phyloP scores from a whole-genome alignment of 257 asterid genomes.

The Apocynum venetum region DNA sequence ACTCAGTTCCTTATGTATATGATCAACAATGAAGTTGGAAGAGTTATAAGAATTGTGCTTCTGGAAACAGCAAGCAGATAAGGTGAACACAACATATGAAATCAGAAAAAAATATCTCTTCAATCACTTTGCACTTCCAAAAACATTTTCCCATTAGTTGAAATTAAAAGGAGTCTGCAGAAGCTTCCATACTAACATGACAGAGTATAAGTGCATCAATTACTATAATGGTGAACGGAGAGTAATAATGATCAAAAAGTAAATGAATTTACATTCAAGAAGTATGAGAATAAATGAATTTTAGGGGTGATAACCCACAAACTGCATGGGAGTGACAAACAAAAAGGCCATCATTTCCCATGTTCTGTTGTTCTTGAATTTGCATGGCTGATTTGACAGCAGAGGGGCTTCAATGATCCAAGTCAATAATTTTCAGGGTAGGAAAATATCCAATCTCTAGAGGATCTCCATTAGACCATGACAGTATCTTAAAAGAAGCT shows the following conservation, averaged over 20 bases:
- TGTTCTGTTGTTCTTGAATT: conserved; percentile 29
- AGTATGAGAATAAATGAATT: neutral
- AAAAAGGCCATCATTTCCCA: conserved; percentile 31
- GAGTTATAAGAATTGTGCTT: too few species aligned
- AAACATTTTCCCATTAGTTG: too few species aligned
- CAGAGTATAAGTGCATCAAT: too few species aligned
- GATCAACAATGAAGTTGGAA: neutral
- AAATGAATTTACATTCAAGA: neutral
- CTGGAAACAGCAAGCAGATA: too few species aligned
- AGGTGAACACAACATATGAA: too few species aligned
- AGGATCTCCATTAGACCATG: conserved; percentile 23
- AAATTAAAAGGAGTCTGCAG: too few species aligned
- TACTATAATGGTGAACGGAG: too few species aligned
- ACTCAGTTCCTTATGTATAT: neutral
- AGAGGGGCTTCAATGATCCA: conserved; percentile 24
- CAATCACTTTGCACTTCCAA: neutral
- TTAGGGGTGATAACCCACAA: neutral
- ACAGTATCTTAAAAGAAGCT: conserved; percentile 18
- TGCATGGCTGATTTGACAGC: conserved; percentile 25
- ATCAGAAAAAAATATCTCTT: too few species aligned
- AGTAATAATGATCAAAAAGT: too few species aligned
- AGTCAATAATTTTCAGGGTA: conserved; percentile 27
- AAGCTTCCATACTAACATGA: too few species aligned
- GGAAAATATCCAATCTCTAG: conserved; percentile 26
- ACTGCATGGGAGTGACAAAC: neutral